These are phyloP conservation scores for Pisolithus marmoratus DNA, from an alignment of 768 basidiomycete genomes.

Conservation along the genomic window DNA sequence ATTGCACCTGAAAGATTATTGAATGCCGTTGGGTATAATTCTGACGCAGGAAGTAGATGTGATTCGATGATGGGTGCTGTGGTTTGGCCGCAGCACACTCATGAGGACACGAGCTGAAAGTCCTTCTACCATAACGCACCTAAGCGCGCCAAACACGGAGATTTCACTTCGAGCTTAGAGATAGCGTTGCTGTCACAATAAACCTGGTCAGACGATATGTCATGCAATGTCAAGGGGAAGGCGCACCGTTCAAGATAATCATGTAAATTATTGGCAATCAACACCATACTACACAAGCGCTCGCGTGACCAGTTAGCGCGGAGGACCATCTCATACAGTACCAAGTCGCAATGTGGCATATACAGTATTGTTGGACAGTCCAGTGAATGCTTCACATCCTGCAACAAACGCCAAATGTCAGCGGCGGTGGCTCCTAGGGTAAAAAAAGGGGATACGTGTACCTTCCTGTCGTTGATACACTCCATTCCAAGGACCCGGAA, in stretches of 20 bases:
- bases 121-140: slow-evolving; percentile 34
- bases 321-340: slow-evolving; percentile 62
- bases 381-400: slow-evolving; percentile 31
- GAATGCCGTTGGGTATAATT: slow-evolving; percentile 55
- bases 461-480: slow-evolving; percentile 42
- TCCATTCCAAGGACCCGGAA: slow-evolving; percentile 36
- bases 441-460: slow-evolving; percentile 30
- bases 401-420: slow-evolving; percentile 2
- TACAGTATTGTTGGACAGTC: slow-evolving; percentile 54
- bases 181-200: slow-evolving; percentile 41
- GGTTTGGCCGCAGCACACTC: slow-evolving; percentile 8
- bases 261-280: slow-evolving; percentile 60
- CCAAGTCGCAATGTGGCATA: slow-evolving; percentile 77
- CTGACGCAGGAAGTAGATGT: slow-evolving; percentile 44
- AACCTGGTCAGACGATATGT: slow-evolving; percentile 4
- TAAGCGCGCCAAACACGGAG: slow-evolving; percentile 48
- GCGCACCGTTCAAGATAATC: slow-evolving; percentile 66
- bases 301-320: slow-evolving; percentile 53
- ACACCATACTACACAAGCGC: slow-evolving; percentile 41
- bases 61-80: slow-evolving; percentile 46
- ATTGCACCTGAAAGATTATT: slow-evolving; percentile 62
- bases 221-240: neutral
- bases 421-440: slow-evolving; percentile 4
- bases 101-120: slow-evolving; percentile 2
- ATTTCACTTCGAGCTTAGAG: slow-evolving; percentile 43